Evolutionary conservation across 345 rosid species (phyloP).

Genomic region (Eucalyptus regnans): DNA sequence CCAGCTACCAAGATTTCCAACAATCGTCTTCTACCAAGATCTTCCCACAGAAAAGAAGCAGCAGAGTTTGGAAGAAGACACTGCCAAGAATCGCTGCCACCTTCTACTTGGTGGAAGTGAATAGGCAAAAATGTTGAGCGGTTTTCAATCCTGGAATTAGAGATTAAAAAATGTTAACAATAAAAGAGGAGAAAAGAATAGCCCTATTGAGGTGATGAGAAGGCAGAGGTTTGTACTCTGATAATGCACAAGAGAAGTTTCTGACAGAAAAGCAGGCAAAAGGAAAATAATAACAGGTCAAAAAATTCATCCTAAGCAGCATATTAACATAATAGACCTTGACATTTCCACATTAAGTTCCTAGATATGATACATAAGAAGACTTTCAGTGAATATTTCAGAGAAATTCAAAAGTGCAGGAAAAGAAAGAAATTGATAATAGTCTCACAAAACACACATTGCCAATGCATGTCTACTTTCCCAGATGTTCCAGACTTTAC

Average conservation of each 20-base stretch:
- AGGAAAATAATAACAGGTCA: neutral
- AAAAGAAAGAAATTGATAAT: neutral
- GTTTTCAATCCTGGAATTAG: constrained; percentile 69
- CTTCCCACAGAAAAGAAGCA: constrained; percentile 94
- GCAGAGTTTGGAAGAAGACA: constrained; percentile 84
- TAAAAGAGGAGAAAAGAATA: neutral
- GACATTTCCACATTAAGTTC: neutral
- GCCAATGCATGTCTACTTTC: neutral
- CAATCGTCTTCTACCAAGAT: constrained; percentile 65
- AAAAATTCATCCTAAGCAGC: neutral
- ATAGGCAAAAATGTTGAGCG: constrained; percentile 80
- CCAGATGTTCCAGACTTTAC: neutral
- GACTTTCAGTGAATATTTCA: neutral
- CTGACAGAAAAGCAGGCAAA: neutral
- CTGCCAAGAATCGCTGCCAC: constrained; percentile 72
- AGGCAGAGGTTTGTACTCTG: neutral
- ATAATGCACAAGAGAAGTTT: neutral
- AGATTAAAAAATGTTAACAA: neutral
- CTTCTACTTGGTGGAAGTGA: constrained; percentile 75
- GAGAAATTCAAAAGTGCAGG: neutral
- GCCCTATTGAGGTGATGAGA: neutral
- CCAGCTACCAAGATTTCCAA: constrained; percentile 77
- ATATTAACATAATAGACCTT: neutral
- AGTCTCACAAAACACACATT: neutral
- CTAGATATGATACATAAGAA: neutral